phyloP scores from a whole-genome alignment of 805 yeast species.

The Wickerhamomyces ciferrii region DNA sequence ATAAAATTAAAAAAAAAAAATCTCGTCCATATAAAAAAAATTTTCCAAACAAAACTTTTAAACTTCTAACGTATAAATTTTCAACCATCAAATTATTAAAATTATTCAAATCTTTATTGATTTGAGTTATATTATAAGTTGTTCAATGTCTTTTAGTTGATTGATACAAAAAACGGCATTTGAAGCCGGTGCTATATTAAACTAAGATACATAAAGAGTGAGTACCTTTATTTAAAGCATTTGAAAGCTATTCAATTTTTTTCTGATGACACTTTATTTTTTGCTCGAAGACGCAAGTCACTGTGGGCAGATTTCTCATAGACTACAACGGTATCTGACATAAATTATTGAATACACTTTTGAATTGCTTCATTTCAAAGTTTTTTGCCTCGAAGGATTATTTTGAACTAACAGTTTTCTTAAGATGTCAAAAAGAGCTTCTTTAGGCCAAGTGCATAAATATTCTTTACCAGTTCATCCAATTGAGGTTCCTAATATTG shows the following conservation, averaged over 20 bases:
- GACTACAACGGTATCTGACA: constrained; percentile 98
- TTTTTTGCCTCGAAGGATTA: neutral
- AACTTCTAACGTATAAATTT: neutral
- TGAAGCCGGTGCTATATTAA: neutral
- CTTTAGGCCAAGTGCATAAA: constrained; percentile 28
- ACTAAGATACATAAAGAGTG: neutral
- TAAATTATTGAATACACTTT: neutral
- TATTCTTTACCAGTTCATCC: constrained; percentile 58
- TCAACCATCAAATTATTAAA: too few relatives aligned
- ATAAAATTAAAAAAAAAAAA: neutral
- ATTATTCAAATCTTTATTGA: neutral
- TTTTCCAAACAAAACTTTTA: neutral
- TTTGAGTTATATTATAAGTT: neutral
- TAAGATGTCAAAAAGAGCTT: constrained; percentile 27
- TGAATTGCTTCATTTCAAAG: too few relatives aligned
- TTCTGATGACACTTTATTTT: constrained; percentile 27
- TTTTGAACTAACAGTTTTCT: neutral
- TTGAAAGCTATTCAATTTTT: neutral
- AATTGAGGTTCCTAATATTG: constrained; percentile 42
- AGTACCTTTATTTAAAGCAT: neutral
- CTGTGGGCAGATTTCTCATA: constrained; percentile 74
- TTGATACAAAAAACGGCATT: neutral
- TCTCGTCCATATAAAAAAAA: too few relatives aligned
- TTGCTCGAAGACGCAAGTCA: constrained; percentile 42
- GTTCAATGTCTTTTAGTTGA: neutral